Conservation (phyloP, 805 yeast species). For the Saturnispora silvae region DNA sequence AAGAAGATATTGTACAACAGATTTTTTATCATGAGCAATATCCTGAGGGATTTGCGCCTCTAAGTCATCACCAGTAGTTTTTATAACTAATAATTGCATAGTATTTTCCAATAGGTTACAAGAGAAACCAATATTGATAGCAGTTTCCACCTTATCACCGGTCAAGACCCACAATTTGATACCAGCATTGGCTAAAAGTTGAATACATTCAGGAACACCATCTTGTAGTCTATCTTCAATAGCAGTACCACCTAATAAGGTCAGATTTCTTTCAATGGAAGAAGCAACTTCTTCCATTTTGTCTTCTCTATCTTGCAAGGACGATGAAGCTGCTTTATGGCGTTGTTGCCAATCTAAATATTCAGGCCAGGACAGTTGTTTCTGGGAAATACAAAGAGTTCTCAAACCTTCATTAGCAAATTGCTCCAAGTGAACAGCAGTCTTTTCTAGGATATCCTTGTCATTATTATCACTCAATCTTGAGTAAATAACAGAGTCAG, state of each 20-base stretch:
- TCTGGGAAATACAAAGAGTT: slow-evolving; percentile 70
- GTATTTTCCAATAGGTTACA: slow-evolving; percentile 68
- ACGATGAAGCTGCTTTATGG: slow-evolving; percentile 56
- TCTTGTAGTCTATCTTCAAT: slow-evolving; percentile 79
- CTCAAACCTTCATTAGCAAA: slow-evolving; percentile 78
- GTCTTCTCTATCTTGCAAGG: slow-evolving; percentile 52
- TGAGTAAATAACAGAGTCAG: slow-evolving; percentile 69
- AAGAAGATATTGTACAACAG: slow-evolving; percentile 37
- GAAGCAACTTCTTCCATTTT: slow-evolving; percentile 69
- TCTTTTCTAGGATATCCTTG: slow-evolving; percentile 37
- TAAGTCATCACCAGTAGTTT: slow-evolving; percentile 47
- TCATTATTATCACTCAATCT: slow-evolving; percentile 42
- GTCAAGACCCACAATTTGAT: slow-evolving; percentile 79
- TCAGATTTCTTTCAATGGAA: slow-evolving; percentile 55
- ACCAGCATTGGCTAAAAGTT: slow-evolving; percentile 61
- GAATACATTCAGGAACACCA: slow-evolving; percentile 78
- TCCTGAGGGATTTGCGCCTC: slow-evolving; percentile 30
- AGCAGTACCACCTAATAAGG: slow-evolving; percentile 72
- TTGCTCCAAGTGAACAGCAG: slow-evolving; percentile 67
- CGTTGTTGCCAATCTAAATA: slow-evolving; percentile 53
- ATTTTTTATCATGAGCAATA: slow-evolving; percentile 16
- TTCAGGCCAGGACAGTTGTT: slow-evolving; percentile 52
- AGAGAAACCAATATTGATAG: slow-evolving; percentile 78
- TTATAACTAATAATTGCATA: slow-evolving; percentile 62
- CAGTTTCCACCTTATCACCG: slow-evolving; percentile 86